phyloP scores from a whole-genome alignment of 2,329 filamentous ascomycete species.

The Clonostachys solani region DNA sequence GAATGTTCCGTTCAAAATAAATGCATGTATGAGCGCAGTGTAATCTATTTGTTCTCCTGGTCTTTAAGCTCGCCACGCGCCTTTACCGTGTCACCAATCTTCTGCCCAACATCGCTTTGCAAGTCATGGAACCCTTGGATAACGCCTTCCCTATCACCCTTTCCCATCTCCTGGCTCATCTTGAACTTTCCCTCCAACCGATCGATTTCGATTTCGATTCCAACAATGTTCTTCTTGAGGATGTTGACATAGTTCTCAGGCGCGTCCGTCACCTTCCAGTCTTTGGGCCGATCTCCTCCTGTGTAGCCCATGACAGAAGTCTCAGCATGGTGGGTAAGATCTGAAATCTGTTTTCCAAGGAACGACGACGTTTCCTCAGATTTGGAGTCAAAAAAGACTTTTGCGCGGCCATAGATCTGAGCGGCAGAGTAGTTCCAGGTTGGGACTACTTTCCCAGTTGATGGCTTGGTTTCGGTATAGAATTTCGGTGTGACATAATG shows the following conservation, averaged over 20 bases:
- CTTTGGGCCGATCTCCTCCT: constrained; percentile 22
- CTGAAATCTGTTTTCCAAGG: constrained; percentile 45
- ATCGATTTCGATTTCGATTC: constrained; percentile 54
- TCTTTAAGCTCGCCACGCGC: constrained; percentile 14
- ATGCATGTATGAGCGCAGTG: not conserved
- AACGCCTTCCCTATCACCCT: constrained; percentile 51
- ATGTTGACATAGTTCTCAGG: constrained; percentile 51
- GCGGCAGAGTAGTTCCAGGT: constrained; percentile 69
- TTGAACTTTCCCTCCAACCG: constrained; percentile 59
- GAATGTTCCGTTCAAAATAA: no score
- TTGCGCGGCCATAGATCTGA: constrained; percentile 57
- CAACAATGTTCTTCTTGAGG: constrained; percentile 54
- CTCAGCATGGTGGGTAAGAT: constrained; percentile 48
- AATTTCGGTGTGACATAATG: constrained; percentile 68
- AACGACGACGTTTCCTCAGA: constrained; percentile 38
- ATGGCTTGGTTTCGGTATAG: constrained; percentile 61
- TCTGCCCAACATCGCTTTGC: constrained; percentile 17
- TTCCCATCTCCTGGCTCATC: constrained; percentile 58
- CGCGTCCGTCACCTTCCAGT: constrained; percentile 57
- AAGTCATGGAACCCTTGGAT: constrained; percentile 46
- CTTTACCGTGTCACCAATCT: constrained; percentile 25
- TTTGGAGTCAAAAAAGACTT: constrained; percentile 45
- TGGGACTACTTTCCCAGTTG: constrained; percentile 61
- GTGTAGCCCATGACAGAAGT: constrained; percentile 50
- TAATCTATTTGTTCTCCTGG: constrained; percentile 5